A percentile compares a stretch with the other conserved stretches of the same genome.
phyloP scores from a whole-genome alignment of 1,284 basidiomycete genomes.

The Gymnopus androsaceus region DNA sequence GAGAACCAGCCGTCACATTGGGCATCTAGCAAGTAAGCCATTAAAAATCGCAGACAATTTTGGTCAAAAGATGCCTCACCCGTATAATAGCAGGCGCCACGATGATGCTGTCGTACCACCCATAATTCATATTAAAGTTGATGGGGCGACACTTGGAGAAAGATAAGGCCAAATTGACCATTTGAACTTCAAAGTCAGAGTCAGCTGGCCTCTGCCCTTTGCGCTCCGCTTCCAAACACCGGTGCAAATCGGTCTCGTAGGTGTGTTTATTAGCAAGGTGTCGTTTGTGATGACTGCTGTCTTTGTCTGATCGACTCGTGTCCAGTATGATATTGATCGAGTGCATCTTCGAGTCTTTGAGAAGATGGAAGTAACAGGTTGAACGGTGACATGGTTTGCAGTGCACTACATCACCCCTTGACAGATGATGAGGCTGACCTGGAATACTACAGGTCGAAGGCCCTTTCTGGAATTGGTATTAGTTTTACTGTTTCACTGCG shows the following conservation, averaged over 20 bases:
- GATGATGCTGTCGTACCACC: slow-evolving; percentile 52
- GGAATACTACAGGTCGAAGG: background rate
- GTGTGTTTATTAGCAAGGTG: slow-evolving; percentile 35
- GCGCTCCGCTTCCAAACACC: slow-evolving; percentile 32
- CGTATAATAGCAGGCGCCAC: background rate
- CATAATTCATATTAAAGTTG: slow-evolving; percentile 36
- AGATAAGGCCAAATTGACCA: slow-evolving; percentile 39
- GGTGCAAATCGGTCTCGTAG: slow-evolving; percentile 26
- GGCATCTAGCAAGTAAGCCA: background rate
- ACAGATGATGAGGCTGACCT: slow-evolving; percentile 27
- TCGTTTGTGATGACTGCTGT: slow-evolving; percentile 44
- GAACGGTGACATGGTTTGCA: slow-evolving; percentile 55
- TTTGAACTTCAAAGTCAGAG: slow-evolving; percentile 34
- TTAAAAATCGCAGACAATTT: background rate
- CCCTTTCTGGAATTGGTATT: background rate
- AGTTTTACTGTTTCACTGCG: background rate
- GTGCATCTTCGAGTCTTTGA: slow-evolving; percentile 47
- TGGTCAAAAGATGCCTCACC: background rate
- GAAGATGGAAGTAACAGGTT: slow-evolving; percentile 54
- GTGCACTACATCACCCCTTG: slow-evolving; percentile 27
- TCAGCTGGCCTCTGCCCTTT: slow-evolving; percentile 27
- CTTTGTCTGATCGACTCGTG: slow-evolving; percentile 27
- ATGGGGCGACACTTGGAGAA: slow-evolving; percentile 38
- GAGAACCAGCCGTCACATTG: background rate
- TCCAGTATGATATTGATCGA: slow-evolving; percentile 49